Percentiles rank a stretch among this genome's conserved stretches.
phyloP scores from a whole-genome alignment of 148 eudicot genomes.

The Selenicereus undatus region DNA sequence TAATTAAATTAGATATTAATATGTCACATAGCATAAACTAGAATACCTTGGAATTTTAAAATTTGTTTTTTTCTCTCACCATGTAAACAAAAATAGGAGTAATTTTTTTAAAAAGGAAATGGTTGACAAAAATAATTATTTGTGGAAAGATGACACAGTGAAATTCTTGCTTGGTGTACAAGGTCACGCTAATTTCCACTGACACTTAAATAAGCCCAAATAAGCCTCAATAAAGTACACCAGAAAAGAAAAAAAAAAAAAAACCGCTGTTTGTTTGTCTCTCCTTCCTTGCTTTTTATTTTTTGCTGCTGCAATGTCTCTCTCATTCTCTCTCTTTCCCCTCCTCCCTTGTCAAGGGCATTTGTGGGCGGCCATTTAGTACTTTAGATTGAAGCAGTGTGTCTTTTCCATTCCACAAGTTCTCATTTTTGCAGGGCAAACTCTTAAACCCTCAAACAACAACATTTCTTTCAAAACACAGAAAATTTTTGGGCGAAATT shows the following conservation, averaged over 20 bases:
- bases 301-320: neutral
- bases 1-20: no score
- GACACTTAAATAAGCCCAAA: neutral
- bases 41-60: no score
- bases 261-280: neutral
- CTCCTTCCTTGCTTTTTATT: neutral
- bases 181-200: neutral
- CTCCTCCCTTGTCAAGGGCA: neutral
- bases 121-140: neutral
- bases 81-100: no score
- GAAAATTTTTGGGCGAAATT: no score
- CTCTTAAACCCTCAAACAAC: conserved; percentile 2
- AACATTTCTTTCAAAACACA: neutral
- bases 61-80: no score
- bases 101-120: neutral
- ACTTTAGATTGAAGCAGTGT: neutral
- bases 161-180: neutral
- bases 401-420: neutral
- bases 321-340: neutral
- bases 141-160: neutral
- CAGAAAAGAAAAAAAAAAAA: neutral
- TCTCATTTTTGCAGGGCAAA: neutral
- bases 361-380: neutral
- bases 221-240: neutral
- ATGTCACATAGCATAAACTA: no score